Evolutionary conservation across 495 filamentous ascomycete genomes (phyloP).

Genomic region (Penicillium longicatenatum): DNA sequence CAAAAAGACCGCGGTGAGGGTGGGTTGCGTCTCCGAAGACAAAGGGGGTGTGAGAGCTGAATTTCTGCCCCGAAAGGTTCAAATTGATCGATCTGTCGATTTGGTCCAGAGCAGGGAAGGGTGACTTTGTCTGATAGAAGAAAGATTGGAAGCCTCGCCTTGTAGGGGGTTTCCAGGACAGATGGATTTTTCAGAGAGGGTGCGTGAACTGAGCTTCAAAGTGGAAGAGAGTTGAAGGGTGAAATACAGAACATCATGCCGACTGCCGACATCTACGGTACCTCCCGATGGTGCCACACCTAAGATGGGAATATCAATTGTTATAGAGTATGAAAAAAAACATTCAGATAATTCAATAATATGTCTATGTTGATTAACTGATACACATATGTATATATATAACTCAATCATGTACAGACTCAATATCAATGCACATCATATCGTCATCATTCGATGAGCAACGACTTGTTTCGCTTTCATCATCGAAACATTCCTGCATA

Average conservation of each 20-base stretch:
- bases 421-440: too few relatives aligned
- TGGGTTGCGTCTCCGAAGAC: not conserved
- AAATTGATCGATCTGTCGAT: not conserved
- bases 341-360: too few relatives aligned
- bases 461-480: slow-evolving; percentile 12
- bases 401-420: too few relatives aligned
- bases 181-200: not conserved
- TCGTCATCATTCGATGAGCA: not conserved
- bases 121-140: not conserved
- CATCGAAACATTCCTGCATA: slow-evolving; percentile 14
- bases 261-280: slow-evolving; percentile 32
- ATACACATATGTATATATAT: too few relatives aligned
- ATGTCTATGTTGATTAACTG: not conserved
- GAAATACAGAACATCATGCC: slow-evolving; percentile 22
- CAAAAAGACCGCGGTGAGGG: not conserved
- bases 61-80: not conserved
- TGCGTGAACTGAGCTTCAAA: not conserved
- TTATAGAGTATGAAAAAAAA: too few relatives aligned
- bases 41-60: not conserved
- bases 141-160: not conserved
- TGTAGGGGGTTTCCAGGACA: not conserved
- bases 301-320: not conserved
- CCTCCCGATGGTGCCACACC: slow-evolving; percentile 24
- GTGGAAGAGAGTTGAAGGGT: slow-evolving; percentile 8
- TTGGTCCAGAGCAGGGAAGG: too few relatives aligned